Conservation (phyloP, 2,329 filamentous ascomycete species). For the Zasmidium citrigriseum region DNA sequence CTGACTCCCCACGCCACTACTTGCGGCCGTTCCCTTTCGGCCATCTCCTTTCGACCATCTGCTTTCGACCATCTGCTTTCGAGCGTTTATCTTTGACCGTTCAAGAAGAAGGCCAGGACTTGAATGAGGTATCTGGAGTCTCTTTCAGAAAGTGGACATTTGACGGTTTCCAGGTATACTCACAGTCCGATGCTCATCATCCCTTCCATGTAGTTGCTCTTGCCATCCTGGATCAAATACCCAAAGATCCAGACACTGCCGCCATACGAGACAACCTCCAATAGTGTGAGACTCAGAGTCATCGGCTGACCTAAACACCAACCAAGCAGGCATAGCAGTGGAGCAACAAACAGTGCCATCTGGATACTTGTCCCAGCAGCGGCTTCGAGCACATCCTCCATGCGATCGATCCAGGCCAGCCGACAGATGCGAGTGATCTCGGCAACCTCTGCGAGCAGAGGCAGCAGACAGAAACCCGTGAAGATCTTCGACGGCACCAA, state of each 20-base stretch:
- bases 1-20: too few relatives aligned
- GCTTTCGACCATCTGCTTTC: too few relatives aligned
- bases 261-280: constrained; percentile 5
- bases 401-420: constrained; percentile 4
- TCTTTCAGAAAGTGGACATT: background rate
- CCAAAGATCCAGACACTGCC: constrained; percentile 8
- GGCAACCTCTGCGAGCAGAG: background rate
- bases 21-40: too few relatives aligned
- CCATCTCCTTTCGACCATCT: too few relatives aligned
- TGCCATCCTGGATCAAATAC: constrained; percentile 3
- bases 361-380: constrained; percentile 4
- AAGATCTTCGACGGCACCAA: background rate
- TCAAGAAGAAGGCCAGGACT: background rate
- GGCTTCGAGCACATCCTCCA: constrained; percentile 5
- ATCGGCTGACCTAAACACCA: constrained; percentile 5
- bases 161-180: background rate
- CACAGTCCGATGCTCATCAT: constrained; percentile 7
- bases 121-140: background rate
- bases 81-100: too few relatives aligned
- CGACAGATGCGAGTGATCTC: background rate
- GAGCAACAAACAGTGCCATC: constrained; percentile 5
- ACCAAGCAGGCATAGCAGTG: constrained; percentile 1
- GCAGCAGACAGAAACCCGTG: constrained; percentile 4
- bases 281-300: background rate
- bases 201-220: constrained; percentile 8